Conservation (phyloP, 495 filamentous ascomycete genomes). For the Immersiella caudata region DNA sequence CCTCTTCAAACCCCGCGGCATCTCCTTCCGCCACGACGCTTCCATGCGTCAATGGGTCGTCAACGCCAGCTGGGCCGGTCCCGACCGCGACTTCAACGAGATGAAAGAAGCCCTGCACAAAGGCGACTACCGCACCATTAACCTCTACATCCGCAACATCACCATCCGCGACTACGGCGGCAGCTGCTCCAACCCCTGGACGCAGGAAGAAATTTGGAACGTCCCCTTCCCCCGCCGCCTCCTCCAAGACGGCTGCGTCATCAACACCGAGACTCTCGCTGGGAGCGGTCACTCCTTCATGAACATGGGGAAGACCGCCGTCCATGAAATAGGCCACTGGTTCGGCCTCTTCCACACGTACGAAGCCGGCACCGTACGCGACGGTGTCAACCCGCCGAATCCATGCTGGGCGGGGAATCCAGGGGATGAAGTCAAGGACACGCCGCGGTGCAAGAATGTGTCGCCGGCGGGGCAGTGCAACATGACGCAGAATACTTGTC, state of each 20-base stretch:
- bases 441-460: background rate
- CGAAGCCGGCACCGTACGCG: background rate
- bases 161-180: slow-evolving; percentile 1
- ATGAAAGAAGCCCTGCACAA: slow-evolving; percentile 4
- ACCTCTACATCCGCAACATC: slow-evolving; percentile 12
- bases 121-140: background rate
- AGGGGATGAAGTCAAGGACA: background rate
- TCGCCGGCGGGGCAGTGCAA: slow-evolving; percentile 1
- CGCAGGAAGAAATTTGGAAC: background rate
- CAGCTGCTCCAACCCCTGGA: background rate
- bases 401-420: slow-evolving; percentile 10
- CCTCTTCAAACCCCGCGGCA: background rate
- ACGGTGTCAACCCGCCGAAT: slow-evolving; percentile 2
- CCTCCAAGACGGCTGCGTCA: background rate
- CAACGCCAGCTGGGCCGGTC: background rate
- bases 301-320: slow-evolving; percentile 1
- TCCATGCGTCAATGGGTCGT: background rate
- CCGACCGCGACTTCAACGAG: background rate
- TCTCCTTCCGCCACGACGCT: background rate
- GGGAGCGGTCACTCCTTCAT: background rate
- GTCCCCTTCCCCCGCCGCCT: background rate
- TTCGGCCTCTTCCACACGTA: slow-evolving; percentile 1
- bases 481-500: background rate
- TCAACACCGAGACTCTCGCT: background rate
- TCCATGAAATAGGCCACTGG: slow-evolving; percentile 1